Evolutionary conservation across 345 rosid species (phyloP).

Genomic region (Brassica cretica): DNA sequence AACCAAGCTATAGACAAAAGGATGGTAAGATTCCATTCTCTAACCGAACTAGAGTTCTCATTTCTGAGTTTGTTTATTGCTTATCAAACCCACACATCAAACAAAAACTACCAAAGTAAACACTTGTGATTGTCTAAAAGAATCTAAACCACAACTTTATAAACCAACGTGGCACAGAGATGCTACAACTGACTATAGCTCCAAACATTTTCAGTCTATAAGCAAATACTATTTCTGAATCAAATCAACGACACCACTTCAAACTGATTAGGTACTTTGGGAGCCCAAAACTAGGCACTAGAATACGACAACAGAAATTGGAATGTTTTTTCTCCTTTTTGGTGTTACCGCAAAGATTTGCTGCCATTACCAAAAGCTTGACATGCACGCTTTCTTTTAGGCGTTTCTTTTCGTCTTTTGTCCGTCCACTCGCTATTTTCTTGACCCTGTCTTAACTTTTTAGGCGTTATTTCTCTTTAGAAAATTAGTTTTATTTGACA

Average conservation of each 20-base stretch:
- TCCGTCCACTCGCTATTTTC: background rate
- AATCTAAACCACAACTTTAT: constrained; percentile 1
- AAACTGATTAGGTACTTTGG: background rate
- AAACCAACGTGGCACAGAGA: constrained; percentile 19
- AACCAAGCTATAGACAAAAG: background rate
- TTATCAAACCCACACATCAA: constrained; percentile 13
- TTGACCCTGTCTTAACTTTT: too few species aligned
- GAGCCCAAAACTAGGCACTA: background rate
- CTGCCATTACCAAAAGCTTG: background rate
- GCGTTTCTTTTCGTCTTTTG: background rate
- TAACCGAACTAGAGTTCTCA: constrained; percentile 19
- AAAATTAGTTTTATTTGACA: too few species aligned
- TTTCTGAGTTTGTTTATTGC: constrained; percentile 16
- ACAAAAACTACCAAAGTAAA: constrained; percentile 32
- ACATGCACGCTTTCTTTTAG: background rate
- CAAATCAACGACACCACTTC: constrained; percentile 6
- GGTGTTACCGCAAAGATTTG: background rate
- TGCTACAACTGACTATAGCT: constrained; percentile 20
- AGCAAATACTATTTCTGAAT: constrained; percentile 4
- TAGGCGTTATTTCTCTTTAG: background rate
- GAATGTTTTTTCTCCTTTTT: background rate
- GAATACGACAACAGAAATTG: background rate
- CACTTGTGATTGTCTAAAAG: constrained; percentile 16
- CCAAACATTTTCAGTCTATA: constrained; percentile 30
- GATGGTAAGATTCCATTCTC: constrained; percentile 13